Conservation (phyloP, 805 yeast genomes). For the Saccharomycopsis sp. region DNA sequence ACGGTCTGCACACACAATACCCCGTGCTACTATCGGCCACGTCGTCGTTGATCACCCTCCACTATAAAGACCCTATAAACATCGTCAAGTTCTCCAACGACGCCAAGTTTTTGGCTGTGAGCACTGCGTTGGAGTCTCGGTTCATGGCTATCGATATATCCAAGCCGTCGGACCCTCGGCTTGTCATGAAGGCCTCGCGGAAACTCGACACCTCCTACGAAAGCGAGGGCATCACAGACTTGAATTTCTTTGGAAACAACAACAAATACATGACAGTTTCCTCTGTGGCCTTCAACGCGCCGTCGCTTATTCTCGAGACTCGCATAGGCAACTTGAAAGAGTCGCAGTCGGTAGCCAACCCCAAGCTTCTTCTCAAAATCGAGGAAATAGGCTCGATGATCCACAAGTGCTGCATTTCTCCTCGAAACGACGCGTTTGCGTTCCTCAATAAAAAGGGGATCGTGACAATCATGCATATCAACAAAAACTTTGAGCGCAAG, state of each 20-base stretch:
- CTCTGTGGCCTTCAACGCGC: slow-evolving; percentile 53
- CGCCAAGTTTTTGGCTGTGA: slow-evolving; percentile 33
- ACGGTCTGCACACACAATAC: not conserved
- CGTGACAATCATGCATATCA: slow-evolving; percentile 50
- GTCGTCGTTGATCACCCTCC: slow-evolving; percentile 58
- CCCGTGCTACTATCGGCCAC: not conserved
- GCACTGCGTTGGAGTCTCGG: slow-evolving; percentile 64
- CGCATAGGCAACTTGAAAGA: slow-evolving; percentile 40
- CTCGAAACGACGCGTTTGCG: slow-evolving; percentile 79
- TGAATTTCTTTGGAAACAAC: slow-evolving; percentile 63
- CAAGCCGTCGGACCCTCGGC: slow-evolving; percentile 53
- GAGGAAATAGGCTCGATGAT: slow-evolving; percentile 76
- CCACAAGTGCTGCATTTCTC: slow-evolving; percentile 67
- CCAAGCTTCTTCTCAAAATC: slow-evolving; percentile 51
- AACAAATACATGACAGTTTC: slow-evolving; percentile 46
- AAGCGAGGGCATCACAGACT: slow-evolving; percentile 81
- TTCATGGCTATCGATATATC: slow-evolving; percentile 65
- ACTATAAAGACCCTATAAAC: slow-evolving; percentile 79
- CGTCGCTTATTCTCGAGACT: slow-evolving; percentile 62
- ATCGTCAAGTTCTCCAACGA: slow-evolving; percentile 64
- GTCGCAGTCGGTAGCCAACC: slow-evolving; percentile 38
- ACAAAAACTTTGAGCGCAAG: slow-evolving; percentile 39
- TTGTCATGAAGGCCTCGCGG: slow-evolving; percentile 60
- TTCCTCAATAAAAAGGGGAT: slow-evolving; percentile 72
- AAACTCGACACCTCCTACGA: slow-evolving; percentile 58